phyloP scores from a whole-genome alignment of 1,139 yeast genomes.

The Pichia sp. region DNA sequence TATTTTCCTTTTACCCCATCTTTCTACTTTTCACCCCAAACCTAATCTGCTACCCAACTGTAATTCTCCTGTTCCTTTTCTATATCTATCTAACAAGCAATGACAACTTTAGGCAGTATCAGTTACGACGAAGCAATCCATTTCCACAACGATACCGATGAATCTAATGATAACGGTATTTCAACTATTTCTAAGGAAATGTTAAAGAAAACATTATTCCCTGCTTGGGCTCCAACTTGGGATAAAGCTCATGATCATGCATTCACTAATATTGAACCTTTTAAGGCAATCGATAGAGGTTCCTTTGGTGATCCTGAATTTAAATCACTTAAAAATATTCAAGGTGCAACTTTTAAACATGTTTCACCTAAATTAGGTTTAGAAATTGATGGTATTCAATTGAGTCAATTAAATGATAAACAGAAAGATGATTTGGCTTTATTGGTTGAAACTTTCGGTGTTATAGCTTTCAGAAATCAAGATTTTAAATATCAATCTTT shows the following conservation, averaged over 20 bases:
- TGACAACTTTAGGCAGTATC: conserved; percentile 9
- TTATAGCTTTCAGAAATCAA: conserved; percentile 59
- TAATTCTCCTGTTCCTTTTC: too few relatives aligned
- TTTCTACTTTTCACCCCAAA: too few relatives aligned
- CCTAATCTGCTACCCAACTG: too few relatives aligned
- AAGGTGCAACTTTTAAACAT: conserved; percentile 24
- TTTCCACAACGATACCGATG: conserved; percentile 9
- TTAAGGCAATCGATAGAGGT: conserved; percentile 48
- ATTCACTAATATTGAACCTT: conserved; percentile 30
- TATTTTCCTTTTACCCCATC: too few relatives aligned
- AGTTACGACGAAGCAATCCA: conserved; percentile 11
- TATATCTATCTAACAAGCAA: too few relatives aligned
- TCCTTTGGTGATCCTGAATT: conserved; percentile 48
- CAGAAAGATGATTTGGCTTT: conserved; percentile 62
- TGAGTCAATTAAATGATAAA: conserved; percentile 41
- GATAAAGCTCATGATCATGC: conserved; percentile 30
- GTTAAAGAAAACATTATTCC: conserved; percentile 11
- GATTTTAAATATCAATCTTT: conserved; percentile 54
- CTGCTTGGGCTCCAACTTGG: conserved; percentile 37
- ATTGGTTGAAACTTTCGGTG: conserved; percentile 59
- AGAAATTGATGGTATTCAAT: conserved; percentile 50
- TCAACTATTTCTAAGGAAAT: conserved; percentile 15
- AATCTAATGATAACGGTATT: conserved; percentile 9
- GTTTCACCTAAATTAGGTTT: conserved; percentile 63
- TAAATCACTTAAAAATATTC: conserved; percentile 41